phyloP scores from a whole-genome alignment of 371 early-diverging fungal genomes.

The Fennellomyces sp. region DNA sequence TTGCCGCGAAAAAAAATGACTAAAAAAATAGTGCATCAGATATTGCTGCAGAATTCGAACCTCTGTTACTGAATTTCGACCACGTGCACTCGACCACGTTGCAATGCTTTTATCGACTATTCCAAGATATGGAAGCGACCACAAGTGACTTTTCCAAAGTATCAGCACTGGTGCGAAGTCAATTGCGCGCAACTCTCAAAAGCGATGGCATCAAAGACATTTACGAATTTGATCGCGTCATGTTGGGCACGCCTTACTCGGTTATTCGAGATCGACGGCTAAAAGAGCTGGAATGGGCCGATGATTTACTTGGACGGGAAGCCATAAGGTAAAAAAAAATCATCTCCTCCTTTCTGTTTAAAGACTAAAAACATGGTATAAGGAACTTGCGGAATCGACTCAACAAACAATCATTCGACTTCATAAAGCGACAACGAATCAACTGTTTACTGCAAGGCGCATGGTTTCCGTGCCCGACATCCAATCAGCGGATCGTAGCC shows the following conservation, averaged over 20 bases:
- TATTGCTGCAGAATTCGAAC: conserved; percentile 63
- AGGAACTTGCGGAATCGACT: conserved; percentile 67
- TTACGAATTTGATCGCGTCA: conserved; percentile 59
- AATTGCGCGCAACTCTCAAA: conserved; percentile 48
- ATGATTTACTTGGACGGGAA: conserved; percentile 64
- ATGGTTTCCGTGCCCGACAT: conserved; percentile 67
- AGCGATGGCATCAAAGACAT: conserved; percentile 43
- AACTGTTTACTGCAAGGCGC: conserved; percentile 69
- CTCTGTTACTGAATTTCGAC: conserved; percentile 64
- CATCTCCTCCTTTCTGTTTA: background rate
- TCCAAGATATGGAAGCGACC: conserved; percentile 72
- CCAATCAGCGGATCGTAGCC: conserved; percentile 17
- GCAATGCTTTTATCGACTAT: conserved; percentile 61
- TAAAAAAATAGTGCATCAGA: conserved; percentile 17
- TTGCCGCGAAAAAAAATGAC: background rate
- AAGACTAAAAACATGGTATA: background rate
- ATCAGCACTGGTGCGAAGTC: conserved; percentile 58
- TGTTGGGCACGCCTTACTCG: conserved; percentile 68
- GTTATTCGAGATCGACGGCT: conserved; percentile 68
- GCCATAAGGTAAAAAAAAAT: conserved; percentile 62
- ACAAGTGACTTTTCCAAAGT: conserved; percentile 64
- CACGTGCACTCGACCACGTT: conserved; percentile 62
- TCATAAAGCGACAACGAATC: conserved; percentile 73
- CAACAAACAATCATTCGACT: conserved; percentile 70
- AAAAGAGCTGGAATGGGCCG: conserved; percentile 73